Conservation (phyloP, 2,329 filamentous ascomycete genomes). For the Colletotrichum liriopes region DNA sequence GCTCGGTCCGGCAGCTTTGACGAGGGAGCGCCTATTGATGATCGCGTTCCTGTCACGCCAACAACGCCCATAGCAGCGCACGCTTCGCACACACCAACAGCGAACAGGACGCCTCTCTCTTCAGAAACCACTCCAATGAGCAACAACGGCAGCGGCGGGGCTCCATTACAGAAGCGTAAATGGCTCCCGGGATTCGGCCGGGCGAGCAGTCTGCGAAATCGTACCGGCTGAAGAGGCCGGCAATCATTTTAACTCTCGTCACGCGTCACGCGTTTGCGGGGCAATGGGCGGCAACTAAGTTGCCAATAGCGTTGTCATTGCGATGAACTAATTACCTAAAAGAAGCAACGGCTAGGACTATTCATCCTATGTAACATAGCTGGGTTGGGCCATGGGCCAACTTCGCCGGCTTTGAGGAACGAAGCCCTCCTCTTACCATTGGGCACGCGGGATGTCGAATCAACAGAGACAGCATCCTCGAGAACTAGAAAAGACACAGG, state of each 20-base stretch:
- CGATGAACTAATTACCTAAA: neutral
- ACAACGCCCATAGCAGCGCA: conserved; percentile 19
- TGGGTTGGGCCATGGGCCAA: neutral
- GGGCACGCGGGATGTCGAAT: neutral
- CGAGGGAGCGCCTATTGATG: conserved; percentile 32
- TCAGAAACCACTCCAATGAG: conserved; percentile 20
- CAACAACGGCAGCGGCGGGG: conserved; percentile 34
- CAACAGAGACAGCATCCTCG: neutral
- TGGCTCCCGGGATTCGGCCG: conserved; percentile 53
- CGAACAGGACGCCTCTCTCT: conserved; percentile 23
- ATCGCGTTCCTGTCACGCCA: conserved; percentile 3
- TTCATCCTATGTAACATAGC: neutral
- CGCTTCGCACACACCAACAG: conserved; percentile 10
- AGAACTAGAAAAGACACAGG: neutral
- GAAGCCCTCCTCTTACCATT: no score
- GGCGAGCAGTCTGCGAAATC: conserved; percentile 50
- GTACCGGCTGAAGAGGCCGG: conserved; percentile 41
- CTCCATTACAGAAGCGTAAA: conserved; percentile 45
- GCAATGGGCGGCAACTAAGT: no score
- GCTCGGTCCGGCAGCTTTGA: conserved; percentile 41
- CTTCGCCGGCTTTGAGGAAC: neutral
- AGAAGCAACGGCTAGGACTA: no score
- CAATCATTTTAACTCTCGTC: neutral
- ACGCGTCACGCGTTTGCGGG: neutral
- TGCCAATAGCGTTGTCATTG: neutral